phyloP scores from a whole-genome alignment of 208 protist species.

The Wallacemonas rigidus region DNA sequence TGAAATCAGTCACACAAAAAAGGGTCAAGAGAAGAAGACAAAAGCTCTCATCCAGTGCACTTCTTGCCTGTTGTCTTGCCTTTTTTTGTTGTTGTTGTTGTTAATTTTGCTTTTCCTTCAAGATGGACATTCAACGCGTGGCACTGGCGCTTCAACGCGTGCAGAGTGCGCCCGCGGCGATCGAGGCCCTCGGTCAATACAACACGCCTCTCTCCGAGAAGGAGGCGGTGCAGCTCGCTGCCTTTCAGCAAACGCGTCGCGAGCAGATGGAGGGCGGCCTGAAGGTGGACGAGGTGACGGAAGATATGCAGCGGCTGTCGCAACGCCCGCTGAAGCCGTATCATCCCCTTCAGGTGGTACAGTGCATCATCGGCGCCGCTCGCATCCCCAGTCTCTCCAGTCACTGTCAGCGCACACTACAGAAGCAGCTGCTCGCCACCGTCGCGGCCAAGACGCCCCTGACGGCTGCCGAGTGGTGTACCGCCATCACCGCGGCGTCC shows the following conservation, averaged over 20 bases:
- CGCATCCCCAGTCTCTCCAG: slow-evolving; percentile 51
- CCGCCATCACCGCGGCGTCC: slow-evolving; percentile 30
- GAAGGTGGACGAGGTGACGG: slow-evolving; percentile 45
- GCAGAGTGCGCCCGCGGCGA: slow-evolving; percentile 33
- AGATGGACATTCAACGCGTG: slow-evolving; percentile 70
- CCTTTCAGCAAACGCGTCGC: slow-evolving; percentile 39
- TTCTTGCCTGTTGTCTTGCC: background rate
- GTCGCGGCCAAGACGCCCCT: slow-evolving; percentile 51
- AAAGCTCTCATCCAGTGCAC: slow-evolving; percentile 6
- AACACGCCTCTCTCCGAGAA: slow-evolving; percentile 75
- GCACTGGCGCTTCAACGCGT: slow-evolving; percentile 47
- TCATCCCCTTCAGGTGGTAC: slow-evolving; percentile 57
- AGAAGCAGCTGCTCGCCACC: slow-evolving; percentile 57
- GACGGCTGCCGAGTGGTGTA: slow-evolving; percentile 57
- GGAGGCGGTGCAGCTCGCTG: slow-evolving; percentile 59
- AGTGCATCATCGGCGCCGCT: slow-evolving; percentile 62
- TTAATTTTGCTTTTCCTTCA: slow-evolving; percentile 2
- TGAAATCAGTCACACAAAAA: too few relatives aligned
- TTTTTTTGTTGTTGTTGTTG: slow-evolving; percentile 13
- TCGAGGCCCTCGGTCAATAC: slow-evolving; percentile 67
- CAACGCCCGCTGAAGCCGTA: slow-evolving; percentile 55
- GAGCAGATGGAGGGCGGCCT: slow-evolving; percentile 69
- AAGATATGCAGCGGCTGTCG: slow-evolving; percentile 46
- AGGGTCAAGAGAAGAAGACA: slow-evolving; percentile 13
- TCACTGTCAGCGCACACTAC: slow-evolving; percentile 58